Percentiles rank a stretch among this genome's conserved stretches.
Evolutionary conservation across 1,284 basidiomycete genomes (phyloP).

Genomic region (Quambalaria eucalypti): DNA sequence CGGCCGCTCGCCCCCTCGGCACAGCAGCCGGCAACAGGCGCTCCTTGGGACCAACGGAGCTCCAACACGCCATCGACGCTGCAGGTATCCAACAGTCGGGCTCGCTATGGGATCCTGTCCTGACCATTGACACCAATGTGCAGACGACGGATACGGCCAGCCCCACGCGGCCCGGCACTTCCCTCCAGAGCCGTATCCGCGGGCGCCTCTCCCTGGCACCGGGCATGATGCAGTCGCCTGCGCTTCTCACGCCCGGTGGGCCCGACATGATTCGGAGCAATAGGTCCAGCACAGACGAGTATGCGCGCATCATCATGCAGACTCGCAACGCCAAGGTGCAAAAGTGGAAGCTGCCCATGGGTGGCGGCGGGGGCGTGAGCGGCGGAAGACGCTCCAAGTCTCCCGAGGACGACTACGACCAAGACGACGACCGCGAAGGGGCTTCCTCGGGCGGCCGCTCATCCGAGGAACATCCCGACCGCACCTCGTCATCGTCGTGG

Average conservation of each 20-base stretch:
- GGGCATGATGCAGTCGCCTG: not conserved
- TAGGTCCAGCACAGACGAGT: constrained; percentile 51
- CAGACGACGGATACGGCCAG: too few relatives aligned
- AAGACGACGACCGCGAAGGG: not conserved
- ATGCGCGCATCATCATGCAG: constrained; percentile 54
- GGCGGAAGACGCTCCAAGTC: too few relatives aligned
- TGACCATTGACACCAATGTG: too few relatives aligned
- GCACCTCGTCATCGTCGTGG: too few relatives aligned
- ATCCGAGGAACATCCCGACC: not conserved
- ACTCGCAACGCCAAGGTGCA: constrained; percentile 54
- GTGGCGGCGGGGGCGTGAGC: not conserved
- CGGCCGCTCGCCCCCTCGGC: not conserved
- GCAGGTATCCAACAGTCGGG: too few relatives aligned
- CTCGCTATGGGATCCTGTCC: too few relatives aligned
- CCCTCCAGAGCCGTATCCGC: too few relatives aligned
- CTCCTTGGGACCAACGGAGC: not conserved
- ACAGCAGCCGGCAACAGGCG: not conserved
- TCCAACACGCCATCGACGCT: too few relatives aligned
- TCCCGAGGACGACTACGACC: not conserved
- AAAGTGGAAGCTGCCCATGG: constrained; percentile 48
- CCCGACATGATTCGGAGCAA: not conserved
- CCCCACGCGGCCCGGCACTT: too few relatives aligned
- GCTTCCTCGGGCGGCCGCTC: not conserved
- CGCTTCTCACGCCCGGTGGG: constrained; percentile 12
- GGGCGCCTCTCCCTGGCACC: not conserved